Conservation (phyloP, 208 protist genomes). For the Polymyxa betae region DNA sequence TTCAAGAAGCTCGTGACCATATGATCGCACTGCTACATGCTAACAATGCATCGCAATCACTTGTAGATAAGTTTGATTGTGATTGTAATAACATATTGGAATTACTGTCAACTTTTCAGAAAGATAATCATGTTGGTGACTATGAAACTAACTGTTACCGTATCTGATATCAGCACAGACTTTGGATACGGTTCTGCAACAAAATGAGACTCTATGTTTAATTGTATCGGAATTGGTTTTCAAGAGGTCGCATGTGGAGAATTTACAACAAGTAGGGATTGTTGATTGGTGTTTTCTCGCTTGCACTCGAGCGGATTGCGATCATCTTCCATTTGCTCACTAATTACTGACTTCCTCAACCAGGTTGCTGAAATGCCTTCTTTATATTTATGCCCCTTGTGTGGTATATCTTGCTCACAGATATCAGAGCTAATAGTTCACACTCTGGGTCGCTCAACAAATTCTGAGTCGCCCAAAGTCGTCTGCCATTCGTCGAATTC, state of each 20-base stretch:
- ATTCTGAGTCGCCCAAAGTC: background rate
- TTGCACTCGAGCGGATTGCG: too few species aligned
- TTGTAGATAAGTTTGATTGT: background rate
- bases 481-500: background rate
- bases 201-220: background rate
- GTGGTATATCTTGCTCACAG: background rate
- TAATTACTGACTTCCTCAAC: too few species aligned
- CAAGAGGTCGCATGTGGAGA: background rate
- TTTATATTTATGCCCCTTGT: conserved; percentile 5
- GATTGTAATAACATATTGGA: background rate
- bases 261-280: background rate
- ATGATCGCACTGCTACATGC: background rate
- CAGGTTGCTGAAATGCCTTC: conserved; percentile 7
- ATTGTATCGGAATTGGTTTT: background rate
- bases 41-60: background rate
- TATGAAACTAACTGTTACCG: background rate
- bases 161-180: background rate
- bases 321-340: too few species aligned
- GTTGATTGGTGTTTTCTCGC: too few species aligned
- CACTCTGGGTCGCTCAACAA: background rate
- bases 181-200: background rate
- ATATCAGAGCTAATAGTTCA: background rate
- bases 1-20: background rate
- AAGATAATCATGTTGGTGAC: background rate
- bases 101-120: background rate